Evolutionary conservation across 495 filamentous ascomycete genomes (phyloP).

Genomic region (Aspergillus olivimuriae): DNA sequence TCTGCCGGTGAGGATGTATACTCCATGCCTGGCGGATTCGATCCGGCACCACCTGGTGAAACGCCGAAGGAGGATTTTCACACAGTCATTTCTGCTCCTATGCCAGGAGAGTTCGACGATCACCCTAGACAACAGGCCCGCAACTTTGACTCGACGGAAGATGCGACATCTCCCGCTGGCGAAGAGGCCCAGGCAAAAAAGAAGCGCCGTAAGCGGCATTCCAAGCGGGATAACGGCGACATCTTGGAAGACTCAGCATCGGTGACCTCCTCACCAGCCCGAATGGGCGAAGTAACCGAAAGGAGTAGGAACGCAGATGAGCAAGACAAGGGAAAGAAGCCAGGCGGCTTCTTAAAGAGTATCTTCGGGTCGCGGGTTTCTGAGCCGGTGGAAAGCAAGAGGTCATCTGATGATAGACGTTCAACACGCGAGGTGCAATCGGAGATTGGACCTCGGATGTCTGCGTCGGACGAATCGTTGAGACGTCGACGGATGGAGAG

Average conservation of each 20-base stretch:
- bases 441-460: conserved; percentile 21
- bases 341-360: conserved; percentile 30
- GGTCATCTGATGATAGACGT: conserved; percentile 28
- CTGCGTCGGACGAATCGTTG: conserved; percentile 36
- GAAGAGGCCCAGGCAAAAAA: conserved; percentile 19
- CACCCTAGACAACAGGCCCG: conserved; percentile 16
- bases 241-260: conserved; percentile 30
- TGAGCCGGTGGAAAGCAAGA: conserved; percentile 24
- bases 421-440: conserved; percentile 33
- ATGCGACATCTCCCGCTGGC: conserved; percentile 2
- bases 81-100: conserved; percentile 23
- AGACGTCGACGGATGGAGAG: conserved; percentile 40
- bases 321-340: conserved; percentile 25
- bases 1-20: conserved; percentile 23
- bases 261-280: conserved; percentile 28
- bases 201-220: conserved; percentile 23
- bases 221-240: conserved; percentile 25
- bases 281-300: conserved; percentile 22
- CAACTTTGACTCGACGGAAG: conserved; percentile 15
- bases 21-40: conserved; percentile 40
- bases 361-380: conserved; percentile 35
- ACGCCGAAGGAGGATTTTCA: conserved; percentile 12
- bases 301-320: conserved; percentile 26
- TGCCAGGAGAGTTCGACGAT: conserved; percentile 11
- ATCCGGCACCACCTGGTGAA: conserved; percentile 10